phyloP scores from a whole-genome alignment of 495 filamentous ascomycete genomes.

The Cryomyces minteri region DNA sequence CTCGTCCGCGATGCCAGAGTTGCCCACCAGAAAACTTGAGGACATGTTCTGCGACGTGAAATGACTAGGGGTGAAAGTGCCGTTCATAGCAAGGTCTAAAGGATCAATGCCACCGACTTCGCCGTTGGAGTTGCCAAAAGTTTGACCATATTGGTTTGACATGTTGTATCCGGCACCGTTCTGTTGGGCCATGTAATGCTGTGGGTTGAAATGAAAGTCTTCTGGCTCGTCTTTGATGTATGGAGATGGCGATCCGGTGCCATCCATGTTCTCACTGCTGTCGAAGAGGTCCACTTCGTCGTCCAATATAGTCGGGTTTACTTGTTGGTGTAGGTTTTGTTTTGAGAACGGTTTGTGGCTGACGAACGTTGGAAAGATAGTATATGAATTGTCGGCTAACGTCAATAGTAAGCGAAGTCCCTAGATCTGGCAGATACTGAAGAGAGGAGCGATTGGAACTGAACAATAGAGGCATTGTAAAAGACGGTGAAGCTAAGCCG shows the following conservation, averaged over 20 bases:
- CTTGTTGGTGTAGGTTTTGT: conserved; percentile 10
- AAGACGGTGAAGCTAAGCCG: neutral
- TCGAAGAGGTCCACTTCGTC: conserved; percentile 22
- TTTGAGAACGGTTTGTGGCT: conserved; percentile 15
- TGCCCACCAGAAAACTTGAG: conserved; percentile 20
- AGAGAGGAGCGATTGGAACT: neutral
- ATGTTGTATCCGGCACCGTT: conserved; percentile 37
- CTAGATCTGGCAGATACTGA: neutral
- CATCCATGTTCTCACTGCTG: conserved; percentile 20
- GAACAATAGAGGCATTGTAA: neutral
- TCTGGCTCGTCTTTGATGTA: conserved; percentile 68
- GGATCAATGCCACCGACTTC: conserved; percentile 57
- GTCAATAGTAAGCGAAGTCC: neutral
- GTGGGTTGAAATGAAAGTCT: conserved; percentile 37
- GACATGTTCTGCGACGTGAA: conserved; percentile 12
- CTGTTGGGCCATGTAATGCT: conserved; percentile 29
- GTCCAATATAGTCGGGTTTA: conserved; percentile 14
- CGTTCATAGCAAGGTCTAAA: conserved; percentile 58
- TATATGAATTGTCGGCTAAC: neutral
- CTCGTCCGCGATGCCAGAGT: conserved; percentile 40
- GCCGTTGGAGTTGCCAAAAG: conserved; percentile 42
- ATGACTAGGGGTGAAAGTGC: conserved; percentile 14
- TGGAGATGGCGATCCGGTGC: conserved; percentile 32
- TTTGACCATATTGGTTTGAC: conserved; percentile 38
- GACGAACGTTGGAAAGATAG: conserved; percentile 1